Conservation (phyloP, 208 protist genomes). For the Wallacemonas collosoma region DNA sequence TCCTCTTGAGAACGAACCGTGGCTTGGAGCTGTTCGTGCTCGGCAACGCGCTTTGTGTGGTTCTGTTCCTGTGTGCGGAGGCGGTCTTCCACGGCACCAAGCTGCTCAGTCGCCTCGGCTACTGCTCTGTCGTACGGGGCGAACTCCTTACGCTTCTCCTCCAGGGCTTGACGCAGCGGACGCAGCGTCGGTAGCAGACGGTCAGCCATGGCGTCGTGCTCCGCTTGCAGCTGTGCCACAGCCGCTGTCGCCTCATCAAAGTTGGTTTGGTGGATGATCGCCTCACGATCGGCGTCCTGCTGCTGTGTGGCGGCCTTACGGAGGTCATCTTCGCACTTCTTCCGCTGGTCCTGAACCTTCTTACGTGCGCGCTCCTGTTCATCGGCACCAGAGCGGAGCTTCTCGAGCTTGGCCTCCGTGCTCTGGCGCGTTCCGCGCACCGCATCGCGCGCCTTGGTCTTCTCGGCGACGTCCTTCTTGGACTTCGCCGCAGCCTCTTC, state of each 20-base stretch:
- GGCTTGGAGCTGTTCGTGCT: slow-evolving; percentile 42
- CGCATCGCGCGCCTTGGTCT: slow-evolving; percentile 59
- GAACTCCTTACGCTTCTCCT: slow-evolving; percentile 89
- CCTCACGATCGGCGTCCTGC: slow-evolving; percentile 83
- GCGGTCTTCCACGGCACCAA: slow-evolving; percentile 48
- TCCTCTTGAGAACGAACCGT: slow-evolving; percentile 22
- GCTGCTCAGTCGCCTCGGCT: slow-evolving; percentile 55
- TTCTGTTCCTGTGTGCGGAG: slow-evolving; percentile 45
- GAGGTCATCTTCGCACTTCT: slow-evolving; percentile 84
- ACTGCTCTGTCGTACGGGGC: slow-evolving; percentile 89
- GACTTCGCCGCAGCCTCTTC: slow-evolving; percentile 54
- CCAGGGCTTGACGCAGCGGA: slow-evolving; percentile 91
- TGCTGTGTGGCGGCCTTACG: slow-evolving; percentile 77
- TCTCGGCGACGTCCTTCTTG: slow-evolving; percentile 74
- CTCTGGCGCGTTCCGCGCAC: slow-evolving; percentile 59
- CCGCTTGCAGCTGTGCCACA: slow-evolving; percentile 51
- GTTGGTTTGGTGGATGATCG: slow-evolving; percentile 81
- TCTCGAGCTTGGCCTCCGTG: slow-evolving; percentile 70
- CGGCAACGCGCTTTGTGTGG: slow-evolving; percentile 28
- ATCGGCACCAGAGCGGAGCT: slow-evolving; percentile 69
- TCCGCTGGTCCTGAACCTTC: slow-evolving; percentile 74
- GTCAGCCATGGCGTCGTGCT: slow-evolving; percentile 78
- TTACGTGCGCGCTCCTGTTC: slow-evolving; percentile 72
- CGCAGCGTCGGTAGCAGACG: slow-evolving; percentile 73
- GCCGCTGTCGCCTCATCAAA: slow-evolving; percentile 67